Percentiles rank a stretch among this genome's conserved stretches.
phyloP scores from a whole-genome alignment of 176 grass and related monocot genomes.

The Aegilops tauschii region DNA sequence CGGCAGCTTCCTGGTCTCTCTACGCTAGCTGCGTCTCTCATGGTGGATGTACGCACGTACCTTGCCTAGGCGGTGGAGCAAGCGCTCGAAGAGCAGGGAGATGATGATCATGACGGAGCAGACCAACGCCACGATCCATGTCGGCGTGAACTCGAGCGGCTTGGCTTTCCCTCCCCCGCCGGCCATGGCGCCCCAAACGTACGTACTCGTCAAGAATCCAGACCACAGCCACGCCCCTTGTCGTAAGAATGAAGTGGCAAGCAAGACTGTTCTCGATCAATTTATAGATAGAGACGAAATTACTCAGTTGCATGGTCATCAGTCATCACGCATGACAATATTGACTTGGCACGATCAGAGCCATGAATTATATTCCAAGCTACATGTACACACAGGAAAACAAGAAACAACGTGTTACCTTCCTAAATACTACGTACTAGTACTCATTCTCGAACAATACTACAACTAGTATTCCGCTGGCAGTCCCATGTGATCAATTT shows the following conservation, averaged over 20 bases:
- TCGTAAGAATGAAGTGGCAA: neutral
- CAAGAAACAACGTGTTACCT: neutral
- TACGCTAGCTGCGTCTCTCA: neutral
- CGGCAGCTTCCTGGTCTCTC: neutral
- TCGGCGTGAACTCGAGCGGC: slow-evolving; percentile 74
- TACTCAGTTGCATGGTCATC: neutral
- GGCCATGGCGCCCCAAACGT: slow-evolving; percentile 39
- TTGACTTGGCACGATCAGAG: neutral
- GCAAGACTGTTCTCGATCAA: neutral
- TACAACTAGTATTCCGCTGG: neutral
- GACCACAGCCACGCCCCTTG: neutral
- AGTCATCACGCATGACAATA: neutral
- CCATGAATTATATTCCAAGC: neutral
- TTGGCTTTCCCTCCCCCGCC: slow-evolving; percentile 29
- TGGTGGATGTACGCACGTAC: slow-evolving; percentile 10
- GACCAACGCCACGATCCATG: slow-evolving; percentile 80
- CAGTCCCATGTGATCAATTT: neutral
- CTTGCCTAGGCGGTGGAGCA: slow-evolving; percentile 82
- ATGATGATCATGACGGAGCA: slow-evolving; percentile 73
- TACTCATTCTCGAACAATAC: neutral
- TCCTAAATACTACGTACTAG: neutral
- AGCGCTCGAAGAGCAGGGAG: slow-evolving; percentile 78
- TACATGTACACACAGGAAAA: neutral
- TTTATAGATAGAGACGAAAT: neutral
- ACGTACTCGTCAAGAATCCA: neutral